Conservation (phyloP, 495 filamentous ascomycete genomes). For the Daldinia vernicosa region DNA sequence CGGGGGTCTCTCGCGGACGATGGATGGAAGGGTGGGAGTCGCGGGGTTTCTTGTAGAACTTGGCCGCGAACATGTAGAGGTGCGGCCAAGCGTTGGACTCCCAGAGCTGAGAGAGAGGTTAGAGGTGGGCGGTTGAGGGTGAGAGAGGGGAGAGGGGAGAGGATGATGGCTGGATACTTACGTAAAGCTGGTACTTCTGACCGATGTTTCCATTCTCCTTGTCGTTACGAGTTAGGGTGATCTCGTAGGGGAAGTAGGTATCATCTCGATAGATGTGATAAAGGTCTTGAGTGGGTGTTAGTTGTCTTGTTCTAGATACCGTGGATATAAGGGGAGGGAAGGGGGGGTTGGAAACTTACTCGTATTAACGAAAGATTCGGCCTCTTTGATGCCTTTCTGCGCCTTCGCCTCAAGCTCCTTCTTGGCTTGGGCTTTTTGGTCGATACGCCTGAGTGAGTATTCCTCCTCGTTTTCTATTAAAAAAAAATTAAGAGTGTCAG, state of each 20-base stretch:
- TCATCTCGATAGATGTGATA: conserved; percentile 47
- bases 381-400: conserved; percentile 59
- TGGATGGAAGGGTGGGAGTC: conserved; percentile 40
- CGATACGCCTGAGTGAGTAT: conserved; percentile 36
- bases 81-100: conserved; percentile 57
- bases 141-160: not conserved
- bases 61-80: conserved; percentile 53
- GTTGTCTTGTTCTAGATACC: not conserved
- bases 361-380: conserved; percentile 50
- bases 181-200: conserved; percentile 47
- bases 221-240: conserved; percentile 45
- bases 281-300: not conserved
- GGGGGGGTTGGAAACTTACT: conserved; percentile 36
- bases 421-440: conserved; percentile 20
- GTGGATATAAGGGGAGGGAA: no score
- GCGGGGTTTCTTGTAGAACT: conserved; percentile 47
- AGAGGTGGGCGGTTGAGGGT: not conserved
- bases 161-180: conserved; percentile 34
- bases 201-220: conserved; percentile 25
- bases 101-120: conserved; percentile 48
- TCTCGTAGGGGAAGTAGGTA: conserved; percentile 48
- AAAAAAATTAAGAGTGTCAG: not conserved
- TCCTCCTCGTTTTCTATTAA: conserved; percentile 28
- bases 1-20: conserved; percentile 36
- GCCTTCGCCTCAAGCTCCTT: conserved; percentile 44